Percentiles rank a stretch among this genome's conserved stretches.
Evolutionary conservation across 2,329 filamentous ascomycete genomes (phyloP).

Genomic region (Fusarium verticillioides): DNA sequence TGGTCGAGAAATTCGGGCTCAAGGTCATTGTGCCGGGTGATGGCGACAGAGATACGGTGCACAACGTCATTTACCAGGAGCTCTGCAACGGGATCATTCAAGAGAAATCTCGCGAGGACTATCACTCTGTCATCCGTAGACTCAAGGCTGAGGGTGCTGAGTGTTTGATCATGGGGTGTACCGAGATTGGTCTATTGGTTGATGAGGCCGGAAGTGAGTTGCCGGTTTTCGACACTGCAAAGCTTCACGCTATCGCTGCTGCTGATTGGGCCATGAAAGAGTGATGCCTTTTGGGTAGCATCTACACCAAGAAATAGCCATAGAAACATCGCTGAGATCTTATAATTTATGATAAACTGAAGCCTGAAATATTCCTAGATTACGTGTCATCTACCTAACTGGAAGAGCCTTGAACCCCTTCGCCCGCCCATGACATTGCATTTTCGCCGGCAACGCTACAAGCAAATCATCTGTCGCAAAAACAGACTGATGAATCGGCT

Average conservation of each 20-base stretch:
- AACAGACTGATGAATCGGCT: background rate
- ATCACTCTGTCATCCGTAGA: conserved; percentile 10
- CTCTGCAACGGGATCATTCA: conserved; percentile 38
- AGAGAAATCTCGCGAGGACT: conserved; percentile 17
- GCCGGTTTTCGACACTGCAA: conserved; percentile 39
- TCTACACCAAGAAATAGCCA: fast-evolving
- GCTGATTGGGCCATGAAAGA: conserved; percentile 40
- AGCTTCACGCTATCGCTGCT: conserved; percentile 39
- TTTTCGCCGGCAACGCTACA: background rate
- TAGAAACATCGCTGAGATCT: fast-evolving
- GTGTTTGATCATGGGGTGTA: conserved; percentile 43
- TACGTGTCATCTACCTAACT: background rate
- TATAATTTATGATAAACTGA: background rate
- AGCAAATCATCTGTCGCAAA: background rate
- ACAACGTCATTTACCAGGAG: conserved; percentile 37
- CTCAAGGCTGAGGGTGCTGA: conserved; percentile 30
- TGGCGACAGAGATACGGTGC: conserved; percentile 11
- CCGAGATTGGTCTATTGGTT: conserved; percentile 41
- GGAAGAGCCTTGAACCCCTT: background rate
- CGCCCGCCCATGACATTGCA: background rate
- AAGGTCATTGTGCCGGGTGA: conserved; percentile 18
- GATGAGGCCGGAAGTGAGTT: conserved; percentile 18
- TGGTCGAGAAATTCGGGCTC: conserved; percentile 21
- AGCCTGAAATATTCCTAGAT: background rate
- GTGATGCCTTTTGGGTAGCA: background rate